These are phyloP conservation scores for Colletotrichum acutatum DNA, from an alignment of 2,329 filamentous ascomycete genomes.

Conservation along the genomic window DNA sequence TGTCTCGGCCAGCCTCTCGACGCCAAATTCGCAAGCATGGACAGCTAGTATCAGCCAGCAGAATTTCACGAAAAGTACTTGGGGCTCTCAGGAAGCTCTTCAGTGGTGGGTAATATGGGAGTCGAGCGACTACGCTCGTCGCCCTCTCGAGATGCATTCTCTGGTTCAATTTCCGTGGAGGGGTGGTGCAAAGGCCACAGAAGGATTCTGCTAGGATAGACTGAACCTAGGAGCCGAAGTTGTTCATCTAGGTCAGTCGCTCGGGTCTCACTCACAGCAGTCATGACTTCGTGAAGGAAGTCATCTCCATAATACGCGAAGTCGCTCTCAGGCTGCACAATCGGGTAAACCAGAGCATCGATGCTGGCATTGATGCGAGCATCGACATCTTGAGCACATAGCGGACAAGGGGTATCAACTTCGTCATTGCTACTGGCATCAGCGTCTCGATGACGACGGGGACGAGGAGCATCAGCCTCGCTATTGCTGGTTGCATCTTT, in stretches of 20 bases:
- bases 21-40: background rate
- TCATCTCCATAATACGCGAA: too few relatives aligned
- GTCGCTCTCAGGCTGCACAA: background rate
- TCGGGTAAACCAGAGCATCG: background rate
- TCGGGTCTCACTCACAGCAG: background rate
- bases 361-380: background rate
- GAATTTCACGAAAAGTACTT: background rate
- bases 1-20: background rate
- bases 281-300: background rate
- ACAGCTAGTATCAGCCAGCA: background rate
- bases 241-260: slow-evolving; percentile 8
- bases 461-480: background rate
- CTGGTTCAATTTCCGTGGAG: background rate
- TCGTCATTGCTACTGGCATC: background rate
- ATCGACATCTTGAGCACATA: background rate
- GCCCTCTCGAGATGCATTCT: background rate
- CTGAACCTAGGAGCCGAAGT: background rate
- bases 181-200: slow-evolving; percentile 12
- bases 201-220: background rate
- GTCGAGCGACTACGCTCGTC: background rate
- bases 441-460: background rate
- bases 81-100: background rate
- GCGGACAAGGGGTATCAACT: background rate
- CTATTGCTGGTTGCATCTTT: background rate
- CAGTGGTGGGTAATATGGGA: background rate